Evolutionary conservation across 1,284 basidiomycete species (phyloP), one percentile per base, ranked within the genome.

Genomic region (Heterobasidion parviporum): DNA sequence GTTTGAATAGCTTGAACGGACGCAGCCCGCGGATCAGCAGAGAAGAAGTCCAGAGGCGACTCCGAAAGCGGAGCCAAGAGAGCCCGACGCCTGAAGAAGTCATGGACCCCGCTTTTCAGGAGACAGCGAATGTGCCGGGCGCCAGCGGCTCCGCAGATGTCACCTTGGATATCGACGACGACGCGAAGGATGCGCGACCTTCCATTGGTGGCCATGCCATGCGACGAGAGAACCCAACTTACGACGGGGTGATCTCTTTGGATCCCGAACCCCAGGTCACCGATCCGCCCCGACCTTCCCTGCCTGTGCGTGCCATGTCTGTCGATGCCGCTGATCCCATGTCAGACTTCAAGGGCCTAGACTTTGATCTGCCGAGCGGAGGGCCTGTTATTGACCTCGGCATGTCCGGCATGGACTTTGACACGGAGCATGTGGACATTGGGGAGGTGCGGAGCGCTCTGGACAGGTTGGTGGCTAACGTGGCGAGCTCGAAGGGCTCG

Each of bases 381-480:
- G 63, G 58, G 44, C 54, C 61, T 0, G 61, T 59, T 16, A 52
- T 63, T 8, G 63, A 61, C 32, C 57, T 62, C 34, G 61, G 62
- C 50, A 45, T 64, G 8, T 51, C 33, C 52, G 57, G 52, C 15
- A 44, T 56, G 20, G 60, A 45, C n/a, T 58, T 55, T 16, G 52
- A 33, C 12, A 5, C 55, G 8, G 54, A 36, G 18, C 34, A 53
- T 33, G 67, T 70, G 14, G 79, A 84, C 61, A 77, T 89, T 10
- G 79, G 80, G 57, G 85, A 89, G 55, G 86, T 88, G 79, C 76
- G 79, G 61, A 89, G 85, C 61, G 89, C 88, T 5, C 74, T 92
- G 52, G 89, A 92, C 64, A 73, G 84, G 56, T 74, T 92, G 41
- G 87, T 89, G 79, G 85, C 88, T 57, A 81, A 89, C 60, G 87